Evolutionary conservation across 352 stramenopile genomes (phyloP), one percentile per base, ranked within the genome.

Genomic region (Pythium folliculosum): DNA sequence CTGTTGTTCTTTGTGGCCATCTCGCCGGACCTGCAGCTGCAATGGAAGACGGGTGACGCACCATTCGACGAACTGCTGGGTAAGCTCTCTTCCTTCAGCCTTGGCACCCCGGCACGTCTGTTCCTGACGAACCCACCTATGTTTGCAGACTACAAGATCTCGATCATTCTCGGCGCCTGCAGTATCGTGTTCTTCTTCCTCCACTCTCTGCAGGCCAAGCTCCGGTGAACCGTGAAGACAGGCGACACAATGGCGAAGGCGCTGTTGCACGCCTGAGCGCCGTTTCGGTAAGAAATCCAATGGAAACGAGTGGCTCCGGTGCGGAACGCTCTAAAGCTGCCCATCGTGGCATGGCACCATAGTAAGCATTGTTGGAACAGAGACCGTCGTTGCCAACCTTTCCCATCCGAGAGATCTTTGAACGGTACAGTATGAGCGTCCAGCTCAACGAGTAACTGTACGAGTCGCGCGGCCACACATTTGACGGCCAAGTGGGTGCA

Each of bases 131-230:
- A 59, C 38, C 14, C 22, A 55, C 23, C 23, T 69, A 4, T 51
- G 40, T 44, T 60, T 49, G 27, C 64, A 93, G 86, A 92, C 53
- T 95, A 92, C 82, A 95, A 95, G 79, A 86, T 93, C 56, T 84
- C 84, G 44, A 90, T 95, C 65, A 50, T 90, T 37, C 69, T 91
- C 30, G 85, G 81, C 50, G 76, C 65, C 14, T 76, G 61, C 43
- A 81, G 78, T 55, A 77, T 90, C 58, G 66, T 73, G 27, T 90
- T 94, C 43, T 82, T 94, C 47, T 78, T 91, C 32, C 66, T 68
- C 27, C 86, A 94, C 72, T 88, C 86, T 37, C 54, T 91, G 59
- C 59, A 90, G 52, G 74, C 77, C 35, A 66, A 85, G 55, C 68
- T 80, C 27, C 51, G 88, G 58, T 87, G 71, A 80, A 56, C 47